Percentiles rank a stretch among this genome's conserved stretches.
phyloP scores from a whole-genome alignment of 1,284 basidiomycete genomes.

The Cutaneotrichosporon spelunceum region DNA sequence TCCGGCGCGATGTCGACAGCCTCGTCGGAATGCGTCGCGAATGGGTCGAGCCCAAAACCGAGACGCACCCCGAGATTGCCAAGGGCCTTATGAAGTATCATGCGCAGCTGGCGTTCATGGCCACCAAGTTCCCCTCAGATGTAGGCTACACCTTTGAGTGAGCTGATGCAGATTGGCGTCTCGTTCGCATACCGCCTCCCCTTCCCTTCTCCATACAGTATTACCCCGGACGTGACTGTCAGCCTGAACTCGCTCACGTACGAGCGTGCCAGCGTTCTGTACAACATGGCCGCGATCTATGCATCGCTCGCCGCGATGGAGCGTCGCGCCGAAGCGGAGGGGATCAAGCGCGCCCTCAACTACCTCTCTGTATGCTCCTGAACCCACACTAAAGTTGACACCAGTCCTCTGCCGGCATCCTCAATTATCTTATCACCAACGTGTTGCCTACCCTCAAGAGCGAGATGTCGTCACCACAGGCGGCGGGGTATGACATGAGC shows the following conservation, averaged over 20 bases:
- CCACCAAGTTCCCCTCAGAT: constrained; percentile 67
- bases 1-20: constrained; percentile 69
- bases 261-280: constrained; percentile 72
- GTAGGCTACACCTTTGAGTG: constrained; percentile 52
- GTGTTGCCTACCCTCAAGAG: constrained; percentile 61
- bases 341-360: constrained; percentile 66
- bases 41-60: constrained; percentile 60
- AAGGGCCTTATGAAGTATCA: constrained; percentile 61
- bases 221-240: constrained; percentile 58
- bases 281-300: constrained; percentile 78
- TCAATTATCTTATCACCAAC: constrained; percentile 63
- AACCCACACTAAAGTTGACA: not conserved
- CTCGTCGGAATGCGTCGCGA: constrained; percentile 70
- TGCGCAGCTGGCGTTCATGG: constrained; percentile 75
- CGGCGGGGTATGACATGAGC: constrained; percentile 60
- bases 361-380: constrained; percentile 65
- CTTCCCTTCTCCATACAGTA: constrained; percentile 57
- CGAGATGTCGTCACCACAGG: constrained; percentile 52
- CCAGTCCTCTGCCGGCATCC: constrained; percentile 71
- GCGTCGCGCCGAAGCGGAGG: constrained; percentile 68
- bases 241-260: constrained; percentile 69
- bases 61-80: constrained; percentile 53
- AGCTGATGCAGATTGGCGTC: constrained; percentile 63
- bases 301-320: constrained; percentile 55
- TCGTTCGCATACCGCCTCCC: constrained; percentile 71